These are phyloP conservation scores for Neospermospora avenae DNA, from an alignment of 2,329 filamentous ascomycete genomes.

Conservation along the genomic window DNA sequence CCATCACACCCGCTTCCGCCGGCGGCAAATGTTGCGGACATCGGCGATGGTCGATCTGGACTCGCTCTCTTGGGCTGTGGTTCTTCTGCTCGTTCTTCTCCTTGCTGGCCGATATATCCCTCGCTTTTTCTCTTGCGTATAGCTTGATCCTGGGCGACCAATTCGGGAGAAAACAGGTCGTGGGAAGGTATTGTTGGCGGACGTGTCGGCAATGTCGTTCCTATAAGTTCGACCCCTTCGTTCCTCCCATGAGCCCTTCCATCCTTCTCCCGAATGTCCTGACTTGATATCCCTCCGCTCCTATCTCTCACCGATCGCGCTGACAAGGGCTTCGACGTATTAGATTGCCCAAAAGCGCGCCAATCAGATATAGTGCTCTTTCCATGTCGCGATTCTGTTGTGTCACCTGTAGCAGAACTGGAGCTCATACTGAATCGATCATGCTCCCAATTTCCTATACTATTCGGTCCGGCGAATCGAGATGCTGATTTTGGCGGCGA, in stretches of 20 bases:
- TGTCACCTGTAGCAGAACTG: background rate
- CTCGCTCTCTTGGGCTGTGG: background rate
- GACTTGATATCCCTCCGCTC: background rate
- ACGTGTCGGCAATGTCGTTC: background rate
- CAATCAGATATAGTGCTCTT: background rate
- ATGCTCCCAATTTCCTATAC: background rate
- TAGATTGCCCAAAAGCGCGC: background rate
- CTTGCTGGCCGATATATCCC: background rate
- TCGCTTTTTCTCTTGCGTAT: constrained; percentile 3
- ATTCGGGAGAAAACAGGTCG: background rate
- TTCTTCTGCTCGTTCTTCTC: background rate
- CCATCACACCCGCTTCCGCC: background rate
- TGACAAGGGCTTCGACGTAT: background rate
- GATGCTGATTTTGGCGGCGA: background rate
- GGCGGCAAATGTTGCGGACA: background rate
- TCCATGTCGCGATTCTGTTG: background rate
- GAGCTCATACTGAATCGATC: background rate
- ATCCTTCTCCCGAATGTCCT: background rate
- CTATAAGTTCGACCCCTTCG: background rate
- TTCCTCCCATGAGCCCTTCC: background rate
- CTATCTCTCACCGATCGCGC: background rate
- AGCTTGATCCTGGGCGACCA: background rate
- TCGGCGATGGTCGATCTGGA: background rate
- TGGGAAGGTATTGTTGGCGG: background rate
- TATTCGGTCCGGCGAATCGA: background rate